Evolutionary conservation across 345 rosid genomes (phyloP).

Genomic region (Acer campestre): DNA sequence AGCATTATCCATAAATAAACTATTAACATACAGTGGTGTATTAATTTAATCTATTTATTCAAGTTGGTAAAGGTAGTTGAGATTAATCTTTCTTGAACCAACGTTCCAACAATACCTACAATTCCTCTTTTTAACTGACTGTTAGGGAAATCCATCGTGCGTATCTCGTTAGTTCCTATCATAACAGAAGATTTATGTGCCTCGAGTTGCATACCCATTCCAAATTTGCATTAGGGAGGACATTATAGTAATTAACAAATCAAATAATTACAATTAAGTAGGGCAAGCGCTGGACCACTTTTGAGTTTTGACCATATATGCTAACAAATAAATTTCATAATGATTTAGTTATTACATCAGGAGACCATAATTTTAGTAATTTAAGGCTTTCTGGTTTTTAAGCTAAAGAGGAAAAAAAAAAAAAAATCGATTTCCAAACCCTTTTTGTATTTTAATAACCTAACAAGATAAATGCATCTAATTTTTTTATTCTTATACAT

Average conservation of each 20-base stretch:
- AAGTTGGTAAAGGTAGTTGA: neutral
- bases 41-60: neutral
- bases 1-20: too few relatives aligned
- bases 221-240: neutral
- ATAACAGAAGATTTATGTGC: too few relatives aligned
- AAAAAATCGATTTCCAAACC: too few relatives aligned
- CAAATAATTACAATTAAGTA: neutral
- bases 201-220: neutral
- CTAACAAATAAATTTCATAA: too few relatives aligned
- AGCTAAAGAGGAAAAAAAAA: too few relatives aligned
- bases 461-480: too few relatives aligned
- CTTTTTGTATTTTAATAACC: too few relatives aligned
- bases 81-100: constrained; percentile 16
- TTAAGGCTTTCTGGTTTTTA: too few relatives aligned
- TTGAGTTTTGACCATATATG: neutral
- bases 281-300: neutral
- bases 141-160: neutral
- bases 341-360: too few relatives aligned
- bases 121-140: constrained; percentile 22
- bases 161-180: too few relatives aligned
- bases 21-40: neutral
- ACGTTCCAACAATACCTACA: constrained; percentile 37
- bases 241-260: neutral
- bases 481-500: too few relatives aligned
- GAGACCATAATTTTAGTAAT: too few relatives aligned